Percentiles rank a stretch among this genome's conserved stretches.
Conservation (phyloP, 768 basidiomycete species). For the Podaxis mareebaensis region DNA sequence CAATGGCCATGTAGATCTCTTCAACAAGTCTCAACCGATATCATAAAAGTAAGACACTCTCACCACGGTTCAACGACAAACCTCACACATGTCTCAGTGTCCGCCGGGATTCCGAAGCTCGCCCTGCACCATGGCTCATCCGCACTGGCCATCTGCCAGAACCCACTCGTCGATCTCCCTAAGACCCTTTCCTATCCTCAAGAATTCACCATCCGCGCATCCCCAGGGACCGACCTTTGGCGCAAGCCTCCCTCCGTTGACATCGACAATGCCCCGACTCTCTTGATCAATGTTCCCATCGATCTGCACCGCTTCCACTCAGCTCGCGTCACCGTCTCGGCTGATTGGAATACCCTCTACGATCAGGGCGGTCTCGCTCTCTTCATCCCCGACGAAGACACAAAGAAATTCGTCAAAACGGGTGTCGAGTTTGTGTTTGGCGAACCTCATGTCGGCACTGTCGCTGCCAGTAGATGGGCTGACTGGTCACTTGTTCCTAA, state of each 20-base stretch:
- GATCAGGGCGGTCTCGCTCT: conserved; percentile 33
- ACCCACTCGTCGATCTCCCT: conserved; percentile 18
- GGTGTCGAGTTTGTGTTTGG: conserved; percentile 33
- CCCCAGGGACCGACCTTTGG: conserved; percentile 34
- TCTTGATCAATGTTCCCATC: conserved; percentile 29
- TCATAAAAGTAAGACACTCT: not conserved
- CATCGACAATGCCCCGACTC: conserved; percentile 31
- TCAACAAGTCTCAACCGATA: not conserved
- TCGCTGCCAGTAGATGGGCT: conserved; percentile 31
- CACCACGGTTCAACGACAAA: not conserved
- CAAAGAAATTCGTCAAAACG: conserved; percentile 33
- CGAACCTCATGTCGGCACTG: conserved; percentile 30
- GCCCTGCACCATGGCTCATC: conserved; percentile 33
- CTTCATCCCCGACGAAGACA: conserved; percentile 34
- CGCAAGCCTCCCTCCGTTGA: conserved; percentile 31
- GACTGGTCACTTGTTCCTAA: conserved; percentile 34
- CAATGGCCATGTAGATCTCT: not conserved
- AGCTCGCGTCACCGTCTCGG: conserved; percentile 31
- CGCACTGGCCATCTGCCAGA: conserved; percentile 31
- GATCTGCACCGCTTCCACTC: conserved; percentile 31
- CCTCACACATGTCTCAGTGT: not conserved
- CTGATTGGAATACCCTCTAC: conserved; percentile 29
- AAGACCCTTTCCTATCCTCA: conserved; percentile 25
- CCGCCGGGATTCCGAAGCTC: conserved; percentile 24
- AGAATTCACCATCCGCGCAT: conserved; percentile 24